phyloP scores from a whole-genome alignment of 1,284 basidiomycete species.

The Ustilago crameri region DNA sequence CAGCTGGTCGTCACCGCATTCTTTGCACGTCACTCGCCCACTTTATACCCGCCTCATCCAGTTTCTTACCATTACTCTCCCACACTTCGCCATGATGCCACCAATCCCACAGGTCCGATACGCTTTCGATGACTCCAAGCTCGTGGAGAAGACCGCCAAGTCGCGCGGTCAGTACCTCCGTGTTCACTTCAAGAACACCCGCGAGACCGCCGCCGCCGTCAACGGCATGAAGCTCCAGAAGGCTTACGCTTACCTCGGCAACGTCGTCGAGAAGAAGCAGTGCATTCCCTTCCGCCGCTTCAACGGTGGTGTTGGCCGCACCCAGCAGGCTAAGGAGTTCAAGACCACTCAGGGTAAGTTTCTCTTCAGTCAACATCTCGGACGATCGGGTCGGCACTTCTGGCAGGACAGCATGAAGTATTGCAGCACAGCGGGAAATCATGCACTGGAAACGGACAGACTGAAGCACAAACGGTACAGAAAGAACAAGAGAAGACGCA shows the following conservation, averaged over 20 bases:
- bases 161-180: slow-evolving; percentile 96
- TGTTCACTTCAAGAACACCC: slow-evolving; percentile 99
- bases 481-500: too few species aligned
- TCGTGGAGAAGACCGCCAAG: slow-evolving; percentile 66
- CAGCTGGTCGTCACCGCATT: slow-evolving; percentile 12
- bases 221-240: slow-evolving; percentile 92
- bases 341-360: slow-evolving; percentile 90
- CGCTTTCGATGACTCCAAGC: slow-evolving; percentile 67
- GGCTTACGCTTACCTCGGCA: slow-evolving; percentile 92
- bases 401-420: background rate
- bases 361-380: background rate
- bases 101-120: slow-evolving; percentile 58
- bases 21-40: background rate
- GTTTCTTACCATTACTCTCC: slow-evolving; percentile 20
- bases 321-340: slow-evolving; percentile 97
- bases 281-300: slow-evolving; percentile 97
- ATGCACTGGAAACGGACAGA: too few species aligned
- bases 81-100: background rate
- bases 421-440: background rate
- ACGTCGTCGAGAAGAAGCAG: slow-evolving; percentile 97
- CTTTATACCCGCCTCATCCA: background rate
- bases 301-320: slow-evolving; percentile 95
- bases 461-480: too few species aligned
- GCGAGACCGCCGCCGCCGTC: slow-evolving; percentile 71
- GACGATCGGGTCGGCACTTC: background rate